Evolutionary conservation across 2,329 filamentous ascomycete genomes (phyloP), one percentile per base, ranked within the genome.

Genomic region (Fusarium drepaniforme): DNA sequence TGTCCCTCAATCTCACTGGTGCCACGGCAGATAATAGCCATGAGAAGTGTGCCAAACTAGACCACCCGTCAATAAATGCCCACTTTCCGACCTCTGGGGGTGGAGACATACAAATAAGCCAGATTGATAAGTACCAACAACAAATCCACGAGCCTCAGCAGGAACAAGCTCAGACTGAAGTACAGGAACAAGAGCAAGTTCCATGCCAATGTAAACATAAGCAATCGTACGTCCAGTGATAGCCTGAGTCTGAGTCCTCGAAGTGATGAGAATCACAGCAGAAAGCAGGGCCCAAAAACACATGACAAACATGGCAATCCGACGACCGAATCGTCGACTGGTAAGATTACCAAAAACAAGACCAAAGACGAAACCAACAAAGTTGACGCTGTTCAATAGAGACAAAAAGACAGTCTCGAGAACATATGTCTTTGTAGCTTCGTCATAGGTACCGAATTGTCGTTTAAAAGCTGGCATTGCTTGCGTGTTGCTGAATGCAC

Each of bases 151-250:
- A n/a, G 78, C 70, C 13, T 68, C 59, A 1, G 73, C 70, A 0
- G 81, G 82, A 1, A 79, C 77, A 33, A 83, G 75, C 71, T 84
- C 82, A 3, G 81, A 80, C 64, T 83, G 81, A 21, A 77, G 77
- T 1, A 82, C 74, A 0, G 83, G 84, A 8, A 84, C 81, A 5
- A 81, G 75, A 1, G 83, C 77, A 9, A 85, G 77, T 68, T 85
- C 83, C 79, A 84, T 84, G 16, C 83, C 84, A 37, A 84, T 77
- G 57, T 85, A 85, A 23, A 82, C 60, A 64, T 83, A 64, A 73
- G 18, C 44, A 77, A 18, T 76, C 66, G 8, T 82, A 8, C 56
- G 8, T 38, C 56, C 56, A 25, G 56, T 58, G 5, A 58, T 58
- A 13, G 56, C 56, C 33, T 58, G 56, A 16, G 56, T 58, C 6